Base-by-base conservation (phyloP, 306 rosid species). In the Gleditsia sinensis region DNA sequence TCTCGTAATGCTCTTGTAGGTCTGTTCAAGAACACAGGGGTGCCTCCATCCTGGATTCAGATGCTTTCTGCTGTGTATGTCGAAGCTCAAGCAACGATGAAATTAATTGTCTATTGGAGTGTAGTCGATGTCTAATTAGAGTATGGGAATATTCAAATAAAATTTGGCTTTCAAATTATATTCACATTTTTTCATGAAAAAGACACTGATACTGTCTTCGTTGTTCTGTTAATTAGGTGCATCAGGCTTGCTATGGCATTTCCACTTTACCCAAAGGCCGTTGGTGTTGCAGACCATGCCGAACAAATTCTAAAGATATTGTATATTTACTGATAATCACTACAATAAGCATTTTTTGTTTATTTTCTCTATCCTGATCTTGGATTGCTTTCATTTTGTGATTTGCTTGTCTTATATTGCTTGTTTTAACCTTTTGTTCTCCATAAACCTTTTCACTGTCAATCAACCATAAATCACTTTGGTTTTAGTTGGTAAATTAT, bases 251-350 rank as follows among this genome's bases (percentile, higher is more conserved):
- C 82, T 86, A 86, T 74, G 94, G 94, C 19, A 70, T 89, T 30
- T 74, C 88, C 37, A 79, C 81, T 80, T 36, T 80, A 59, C 94
- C 94, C 28, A 89, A 84, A 67, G 87, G 85, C 39, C 59, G 13
- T 43, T 86, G 94, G 94, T 80, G 69, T 73, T 89, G 94, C 83
- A 82, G 94, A 72, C 91, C 91, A 28, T 89, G 94, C 80, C 78
- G 80, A 42, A 60, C 85, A 49, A 81, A 67, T 66, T 86, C 91
- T 43, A 80, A 71, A 76, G 73, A 84, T 79, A 89, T 74, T 78
- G 94, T 86, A 80, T 66, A 73, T 37, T 37, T 28, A 37, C 62
- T 48, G 5, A 39, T 37, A 13, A 30, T 77, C 28, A 36, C 9
- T 69, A 39, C 45, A 24, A 25, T 46, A 12, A 34, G 49, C 28